Percentiles rank a stretch among this genome's conserved stretches.
phyloP scores from a whole-genome alignment of 768 basidiomycete species.

The Lepiota brunneoincarnata region DNA sequence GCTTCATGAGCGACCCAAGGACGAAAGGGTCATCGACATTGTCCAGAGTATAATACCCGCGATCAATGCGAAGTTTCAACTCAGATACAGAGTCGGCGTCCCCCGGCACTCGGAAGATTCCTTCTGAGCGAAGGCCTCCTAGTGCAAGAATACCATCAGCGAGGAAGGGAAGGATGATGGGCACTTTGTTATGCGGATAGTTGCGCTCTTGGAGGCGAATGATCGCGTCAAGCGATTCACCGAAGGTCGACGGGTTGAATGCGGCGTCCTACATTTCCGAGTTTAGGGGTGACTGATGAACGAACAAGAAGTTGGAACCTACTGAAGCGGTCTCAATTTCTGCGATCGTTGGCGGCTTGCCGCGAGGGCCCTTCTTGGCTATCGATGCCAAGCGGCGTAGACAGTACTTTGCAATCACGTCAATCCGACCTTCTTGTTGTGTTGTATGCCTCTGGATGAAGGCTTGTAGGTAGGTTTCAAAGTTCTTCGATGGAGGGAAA shows the following conservation, averaged over 20 bases:
- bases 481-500: slow-evolving; percentile 92
- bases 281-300: slow-evolving; percentile 1
- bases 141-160: slow-evolving; percentile 88
- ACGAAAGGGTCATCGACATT: slow-evolving; percentile 90
- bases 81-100: slow-evolving; percentile 87
- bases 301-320: slow-evolving; percentile 20
- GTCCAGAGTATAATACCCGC: slow-evolving; percentile 87
- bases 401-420: slow-evolving; percentile 90
- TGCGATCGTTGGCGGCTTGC: slow-evolving; percentile 73
- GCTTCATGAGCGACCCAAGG: slow-evolving; percentile 84
- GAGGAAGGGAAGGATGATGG: slow-evolving; percentile 92
- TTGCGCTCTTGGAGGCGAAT: slow-evolving; percentile 82
- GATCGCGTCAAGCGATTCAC: slow-evolving; percentile 83
- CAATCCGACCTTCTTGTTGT: slow-evolving; percentile 73
- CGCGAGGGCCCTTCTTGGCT: slow-evolving; percentile 81
- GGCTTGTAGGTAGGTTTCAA: slow-evolving; percentile 78
- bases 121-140: slow-evolving; percentile 81
- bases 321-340: slow-evolving; percentile 94
- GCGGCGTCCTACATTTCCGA: slow-evolving; percentile 69
- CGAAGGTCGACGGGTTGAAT: slow-evolving; percentile 93
- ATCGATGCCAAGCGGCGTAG: slow-evolving; percentile 73
- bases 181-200: slow-evolving; percentile 81
- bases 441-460: slow-evolving; percentile 73
- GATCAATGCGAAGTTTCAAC: slow-evolving; percentile 86
- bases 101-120: slow-evolving; percentile 92